phyloP scores from a whole-genome alignment of 2,329 filamentous ascomycete species.

The Scedosporium apiospermum region DNA sequence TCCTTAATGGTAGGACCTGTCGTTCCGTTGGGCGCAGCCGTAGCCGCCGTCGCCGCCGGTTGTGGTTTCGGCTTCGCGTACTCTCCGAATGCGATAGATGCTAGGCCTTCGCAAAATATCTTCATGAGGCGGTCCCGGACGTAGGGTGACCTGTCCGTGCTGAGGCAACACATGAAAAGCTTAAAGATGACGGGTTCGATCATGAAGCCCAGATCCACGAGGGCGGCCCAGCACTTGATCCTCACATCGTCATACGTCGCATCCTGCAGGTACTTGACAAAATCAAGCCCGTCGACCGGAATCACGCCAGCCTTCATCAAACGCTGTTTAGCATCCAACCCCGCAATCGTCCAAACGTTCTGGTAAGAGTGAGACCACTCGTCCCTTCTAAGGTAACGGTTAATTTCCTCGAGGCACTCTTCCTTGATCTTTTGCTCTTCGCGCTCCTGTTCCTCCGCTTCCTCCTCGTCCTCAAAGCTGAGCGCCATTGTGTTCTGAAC shows the following conservation, averaged over 20 bases:
- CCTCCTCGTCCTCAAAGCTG: slow-evolving; percentile 33
- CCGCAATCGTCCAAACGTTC: slow-evolving; percentile 56
- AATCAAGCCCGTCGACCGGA: slow-evolving; percentile 40
- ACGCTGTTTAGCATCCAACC: slow-evolving; percentile 49
- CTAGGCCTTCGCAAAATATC: slow-evolving; percentile 48
- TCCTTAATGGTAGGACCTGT: slow-evolving; percentile 17
- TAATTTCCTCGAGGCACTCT: slow-evolving; percentile 51
- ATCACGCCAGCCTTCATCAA: slow-evolving; percentile 58
- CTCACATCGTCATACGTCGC: slow-evolving; percentile 53
- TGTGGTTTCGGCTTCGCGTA: slow-evolving; percentile 29
- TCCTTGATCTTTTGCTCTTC: slow-evolving; percentile 40
- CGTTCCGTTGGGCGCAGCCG: background rate
- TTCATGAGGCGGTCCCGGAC: slow-evolving; percentile 52
- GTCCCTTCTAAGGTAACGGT: slow-evolving; percentile 57
- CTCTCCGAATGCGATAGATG: slow-evolving; percentile 55
- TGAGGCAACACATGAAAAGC: slow-evolving; percentile 47
- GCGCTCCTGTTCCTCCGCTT: slow-evolving; percentile 25
- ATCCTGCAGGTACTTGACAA: slow-evolving; percentile 56
- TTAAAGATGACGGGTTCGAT: slow-evolving; percentile 44
- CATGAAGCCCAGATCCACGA: slow-evolving; percentile 55
- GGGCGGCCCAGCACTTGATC: slow-evolving; percentile 54
- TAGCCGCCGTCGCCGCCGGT: slow-evolving; percentile 6
- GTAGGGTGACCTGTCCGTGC: slow-evolving; percentile 54
- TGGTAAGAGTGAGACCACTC: slow-evolving; percentile 61
- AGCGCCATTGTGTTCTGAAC: slow-evolving; percentile 31